Conservation (phyloP, 371 early-diverging fungal species). For the Mucor sp. region DNA sequence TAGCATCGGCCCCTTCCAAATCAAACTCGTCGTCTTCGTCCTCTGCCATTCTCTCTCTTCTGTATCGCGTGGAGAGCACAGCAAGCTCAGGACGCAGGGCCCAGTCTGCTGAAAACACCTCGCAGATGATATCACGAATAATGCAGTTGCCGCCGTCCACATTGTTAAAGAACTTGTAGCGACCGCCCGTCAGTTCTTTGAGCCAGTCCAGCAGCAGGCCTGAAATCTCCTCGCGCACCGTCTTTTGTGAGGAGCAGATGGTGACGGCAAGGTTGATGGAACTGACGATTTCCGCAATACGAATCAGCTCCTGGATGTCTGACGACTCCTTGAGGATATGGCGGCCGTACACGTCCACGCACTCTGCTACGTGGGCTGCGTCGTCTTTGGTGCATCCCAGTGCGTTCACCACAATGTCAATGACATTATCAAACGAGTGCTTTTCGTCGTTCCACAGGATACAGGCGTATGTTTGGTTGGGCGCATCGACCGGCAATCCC, state of each 20-base stretch:
- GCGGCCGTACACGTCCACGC: conserved; percentile 69
- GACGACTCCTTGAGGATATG: conserved; percentile 71
- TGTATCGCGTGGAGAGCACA: conserved; percentile 35
- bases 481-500: conserved; percentile 37
- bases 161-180: conserved; percentile 56
- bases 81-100: conserved; percentile 40
- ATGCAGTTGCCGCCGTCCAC: conserved; percentile 48
- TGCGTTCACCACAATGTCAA: conserved; percentile 70
- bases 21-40: conserved; percentile 25
- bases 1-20: conserved; percentile 17
- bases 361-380: conserved; percentile 28
- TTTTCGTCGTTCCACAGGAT: conserved; percentile 97
- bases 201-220: conserved; percentile 80
- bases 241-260: conserved; percentile 78
- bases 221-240: conserved; percentile 81
- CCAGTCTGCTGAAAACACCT: conserved; percentile 71
- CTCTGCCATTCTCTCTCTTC: conserved; percentile 34
- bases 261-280: conserved; percentile 79
- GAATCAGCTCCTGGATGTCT: conserved; percentile 62
- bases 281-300: conserved; percentile 66
- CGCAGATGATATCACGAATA: conserved; percentile 68
- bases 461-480: conserved; percentile 51
- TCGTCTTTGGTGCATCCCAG: conserved; percentile 54
- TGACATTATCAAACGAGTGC: conserved; percentile 92
- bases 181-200: conserved; percentile 66